Percentiles rank a stretch among this genome's conserved stretches.
phyloP scores from a whole-genome alignment of 225 moss, liverwort and hornwort genomes.

The Straminergon stramineum region DNA sequence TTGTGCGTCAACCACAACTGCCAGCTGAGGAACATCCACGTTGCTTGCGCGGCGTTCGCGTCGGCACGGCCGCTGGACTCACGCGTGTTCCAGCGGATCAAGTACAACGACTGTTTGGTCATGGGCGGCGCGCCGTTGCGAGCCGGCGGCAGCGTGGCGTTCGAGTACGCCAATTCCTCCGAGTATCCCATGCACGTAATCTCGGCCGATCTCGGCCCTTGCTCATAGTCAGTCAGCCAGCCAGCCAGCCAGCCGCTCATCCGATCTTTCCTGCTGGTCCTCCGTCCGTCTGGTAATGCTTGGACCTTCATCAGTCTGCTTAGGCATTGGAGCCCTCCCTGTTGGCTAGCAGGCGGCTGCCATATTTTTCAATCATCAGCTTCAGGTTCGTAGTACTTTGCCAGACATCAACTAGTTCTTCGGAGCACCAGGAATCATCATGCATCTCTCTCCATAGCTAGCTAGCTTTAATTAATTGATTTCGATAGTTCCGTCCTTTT shows the following conservation, averaged over 20 bases:
- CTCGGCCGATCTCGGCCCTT: constrained; percentile 53
- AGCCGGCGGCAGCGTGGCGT: constrained; percentile 73
- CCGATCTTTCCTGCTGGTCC: neutral
- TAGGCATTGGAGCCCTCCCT: neutral
- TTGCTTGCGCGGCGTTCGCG: constrained; percentile 84
- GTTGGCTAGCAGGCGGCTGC: neutral
- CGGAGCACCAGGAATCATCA: neutral
- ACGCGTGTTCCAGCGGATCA: constrained; percentile 58
- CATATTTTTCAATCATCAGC: neutral
- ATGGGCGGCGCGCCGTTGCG: constrained; percentile 71
- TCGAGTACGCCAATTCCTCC: constrained; percentile 87
- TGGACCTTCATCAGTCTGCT: neutral
- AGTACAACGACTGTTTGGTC: constrained; percentile 83
- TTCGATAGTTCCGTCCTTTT: neutral
- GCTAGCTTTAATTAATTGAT: neutral
- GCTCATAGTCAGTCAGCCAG: constrained; percentile 15
- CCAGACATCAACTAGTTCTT: neutral
- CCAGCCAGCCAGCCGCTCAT: neutral
- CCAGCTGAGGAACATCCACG: constrained; percentile 66
- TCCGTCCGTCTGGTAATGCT: neutral
- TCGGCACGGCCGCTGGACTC: constrained; percentile 83
- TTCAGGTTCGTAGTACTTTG: constrained; percentile 12
- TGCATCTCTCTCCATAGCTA: neutral
- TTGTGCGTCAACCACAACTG: constrained; percentile 65
- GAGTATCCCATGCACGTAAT: constrained; percentile 81